Percentiles rank a stretch among this genome's conserved stretches.
These are phyloP conservation scores for Clavispora vitiphila DNA, from an alignment of 805 yeast species.

Conservation along the genomic window DNA sequence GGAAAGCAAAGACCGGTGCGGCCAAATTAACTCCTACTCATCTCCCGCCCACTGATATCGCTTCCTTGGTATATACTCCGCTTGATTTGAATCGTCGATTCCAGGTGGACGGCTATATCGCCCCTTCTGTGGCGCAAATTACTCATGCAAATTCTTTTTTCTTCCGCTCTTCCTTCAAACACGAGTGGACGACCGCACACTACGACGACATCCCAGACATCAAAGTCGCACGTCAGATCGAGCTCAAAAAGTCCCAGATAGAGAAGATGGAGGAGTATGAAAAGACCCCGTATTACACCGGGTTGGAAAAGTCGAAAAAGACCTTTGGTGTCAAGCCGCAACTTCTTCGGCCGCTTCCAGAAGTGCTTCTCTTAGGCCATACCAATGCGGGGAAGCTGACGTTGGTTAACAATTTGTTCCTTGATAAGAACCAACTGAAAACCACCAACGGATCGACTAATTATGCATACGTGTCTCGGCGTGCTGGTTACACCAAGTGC, in stretches of 20 bases:
- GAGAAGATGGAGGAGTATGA: constrained; percentile 21
- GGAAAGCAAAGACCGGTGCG: neutral
- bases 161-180: constrained; percentile 38
- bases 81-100: constrained; percentile 1
- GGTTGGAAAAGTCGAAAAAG: constrained; percentile 15
- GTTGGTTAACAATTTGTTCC: constrained; percentile 56
- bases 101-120: neutral
- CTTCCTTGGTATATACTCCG: neutral
- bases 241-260: constrained; percentile 13
- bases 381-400: constrained; percentile 88
- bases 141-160: constrained; percentile 32
- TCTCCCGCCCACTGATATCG: neutral
- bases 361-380: constrained; percentile 70
- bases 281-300: constrained; percentile 18
- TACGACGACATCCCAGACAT: constrained; percentile 59
- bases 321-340: constrained; percentile 32
- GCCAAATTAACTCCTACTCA: neutral
- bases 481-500: constrained; percentile 57
- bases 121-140: constrained; percentile 9
- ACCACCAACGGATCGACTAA: constrained; percentile 20
- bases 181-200: constrained; percentile 58
- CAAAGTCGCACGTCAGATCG: constrained; percentile 21
- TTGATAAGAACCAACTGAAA: constrained; percentile 28
- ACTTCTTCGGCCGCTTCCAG: constrained; percentile 47
- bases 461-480: constrained; percentile 51